Percentiles rank a stretch among this genome's conserved stretches.
Conservation (phyloP, 179 eudicot species). For the Vitellaria paradoxa region DNA sequence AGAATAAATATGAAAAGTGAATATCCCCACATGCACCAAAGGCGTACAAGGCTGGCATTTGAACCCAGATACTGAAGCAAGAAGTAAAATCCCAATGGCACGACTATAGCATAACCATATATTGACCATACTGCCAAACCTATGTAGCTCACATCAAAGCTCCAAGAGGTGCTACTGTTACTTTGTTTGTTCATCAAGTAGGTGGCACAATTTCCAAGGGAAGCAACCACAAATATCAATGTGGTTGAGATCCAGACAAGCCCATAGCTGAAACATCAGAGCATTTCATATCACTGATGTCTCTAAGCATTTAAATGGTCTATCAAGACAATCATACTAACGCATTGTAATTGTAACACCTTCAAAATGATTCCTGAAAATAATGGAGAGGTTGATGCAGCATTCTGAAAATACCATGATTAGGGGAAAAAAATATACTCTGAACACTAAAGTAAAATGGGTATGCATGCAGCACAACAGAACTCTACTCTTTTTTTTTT, state of each 20-base stretch:
- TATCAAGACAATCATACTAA: background rate
- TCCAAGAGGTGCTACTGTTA: conserved; percentile 63
- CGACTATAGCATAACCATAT: conserved; percentile 79
- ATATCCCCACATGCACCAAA: conserved; percentile 99
- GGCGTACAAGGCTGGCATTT: conserved; percentile 71
- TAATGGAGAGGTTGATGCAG: no score
- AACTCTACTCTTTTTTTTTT: no score
- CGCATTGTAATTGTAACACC: background rate
- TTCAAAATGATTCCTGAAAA: background rate
- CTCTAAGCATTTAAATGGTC: background rate
- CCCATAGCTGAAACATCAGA: conserved; percentile 61
- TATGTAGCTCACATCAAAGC: conserved; percentile 74
- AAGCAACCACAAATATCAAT: conserved; percentile 72
- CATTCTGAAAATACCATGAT: no score
- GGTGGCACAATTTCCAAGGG: conserved; percentile 82
- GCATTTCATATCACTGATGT: background rate
- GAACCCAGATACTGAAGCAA: conserved; percentile 87
- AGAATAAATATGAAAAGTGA: conserved; percentile 76
- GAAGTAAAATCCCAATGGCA: conserved; percentile 86
- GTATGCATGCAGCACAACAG: no score
- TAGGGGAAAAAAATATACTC: no score
- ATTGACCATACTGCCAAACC: conserved; percentile 63
- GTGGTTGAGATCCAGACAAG: conserved; percentile 92
- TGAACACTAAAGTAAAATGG: no score
- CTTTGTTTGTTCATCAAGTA: conserved; percentile 52